Evolutionary conservation across 2,329 filamentous ascomycete genomes (phyloP), one percentile per base, ranked within the genome.

Genomic region (Monosporascus sp.): DNA sequence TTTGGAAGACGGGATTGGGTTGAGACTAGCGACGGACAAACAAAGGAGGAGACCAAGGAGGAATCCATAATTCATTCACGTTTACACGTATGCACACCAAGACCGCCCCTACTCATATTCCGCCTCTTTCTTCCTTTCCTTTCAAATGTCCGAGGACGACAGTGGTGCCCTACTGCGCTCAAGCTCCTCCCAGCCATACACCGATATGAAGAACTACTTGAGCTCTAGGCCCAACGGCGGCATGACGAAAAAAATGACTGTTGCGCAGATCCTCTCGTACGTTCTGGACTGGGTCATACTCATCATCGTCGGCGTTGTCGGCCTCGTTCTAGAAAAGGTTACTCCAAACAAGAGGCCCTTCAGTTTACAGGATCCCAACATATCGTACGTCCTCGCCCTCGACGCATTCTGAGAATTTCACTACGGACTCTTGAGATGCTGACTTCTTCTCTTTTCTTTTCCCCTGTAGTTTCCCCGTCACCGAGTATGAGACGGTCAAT

Each of bases 201-300:
- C 55, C 58, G 65, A 65, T 55, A 68, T 68, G 66, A 55, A 62
- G 43, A 63, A 67, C 37, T 52, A 57, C 43, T 57, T 58, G 24
- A 50, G 55, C 5, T 47, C 61, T 37, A 60, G 60, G 40, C 55
- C 56, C 14, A 54, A 55, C 46, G 37, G 44, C 28, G 52, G 54
- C 43, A 53, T 57, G 14, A 53, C 57, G 14, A 59, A 61, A 45
- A 69, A 64, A 53, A 38, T 60, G 7, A 61, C 63, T 9, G 58
- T 61, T 56, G 49, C 72, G 24, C 70, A 91, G 41, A 66, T 86
- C 43, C 63, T 82, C 9, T 88, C 87, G 4, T 92, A 92, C 67
- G 71, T 86, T 48, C 72, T 89, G 54, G 89, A 93, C 72, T 93
- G 89, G 89, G 65, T 87, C 47, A 75, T 89, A 54, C 80, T 89